Base-by-base conservation (phyloP, 257 asterid genomes). In the Apocynum venetum region DNA sequence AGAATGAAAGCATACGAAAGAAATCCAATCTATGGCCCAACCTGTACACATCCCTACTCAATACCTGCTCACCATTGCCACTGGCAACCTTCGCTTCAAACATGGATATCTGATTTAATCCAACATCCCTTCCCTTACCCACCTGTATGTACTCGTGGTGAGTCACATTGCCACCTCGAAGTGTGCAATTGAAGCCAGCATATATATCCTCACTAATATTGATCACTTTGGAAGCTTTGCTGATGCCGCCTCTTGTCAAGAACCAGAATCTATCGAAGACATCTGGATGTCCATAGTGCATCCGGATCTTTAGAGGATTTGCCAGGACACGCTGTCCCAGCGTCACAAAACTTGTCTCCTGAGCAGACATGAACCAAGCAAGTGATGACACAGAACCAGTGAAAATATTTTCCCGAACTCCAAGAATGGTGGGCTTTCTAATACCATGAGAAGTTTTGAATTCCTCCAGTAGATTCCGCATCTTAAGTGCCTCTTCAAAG, bases 261-360 rank as follows among this genome's bases (percentile, higher is more conserved):
- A 94, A 94, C 98, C 98, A 94, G 85, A 94, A 92, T 84, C 97
- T 83, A 51, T 94, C 98, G 40, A 94, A 94, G 79, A 94, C 97
- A 85, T 94, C 98, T 9, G 98, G 97, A 85, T 94, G 98, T 73
- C 98, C 98, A 78, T 92, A 94, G 81, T 94, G 98, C 98, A 94
- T 94, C 47, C 98, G 86, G 15, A 94, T 93, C 86, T 94, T 94
- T 73, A 92, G 88, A 64, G 97, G 98, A 82, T 91, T 85, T 74
- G 98, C 98, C 66, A 92, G 86, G 73, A 94, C 96, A 0, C 98
- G 96, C 77, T 94, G 98, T 61, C 97, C 98, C 72, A 94, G 82
- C 3, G 97, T 94, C 81, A 94, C 98, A 77, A 94, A 94, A 84
- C 97, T 94, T 88, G 89, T 92, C 71, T 94, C 98, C 85, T 92